Percentiles rank a stretch among this genome's conserved stretches.
phyloP scores from a whole-genome alignment of 805 yeast genomes.

The Yarrowia alimentaria region DNA sequence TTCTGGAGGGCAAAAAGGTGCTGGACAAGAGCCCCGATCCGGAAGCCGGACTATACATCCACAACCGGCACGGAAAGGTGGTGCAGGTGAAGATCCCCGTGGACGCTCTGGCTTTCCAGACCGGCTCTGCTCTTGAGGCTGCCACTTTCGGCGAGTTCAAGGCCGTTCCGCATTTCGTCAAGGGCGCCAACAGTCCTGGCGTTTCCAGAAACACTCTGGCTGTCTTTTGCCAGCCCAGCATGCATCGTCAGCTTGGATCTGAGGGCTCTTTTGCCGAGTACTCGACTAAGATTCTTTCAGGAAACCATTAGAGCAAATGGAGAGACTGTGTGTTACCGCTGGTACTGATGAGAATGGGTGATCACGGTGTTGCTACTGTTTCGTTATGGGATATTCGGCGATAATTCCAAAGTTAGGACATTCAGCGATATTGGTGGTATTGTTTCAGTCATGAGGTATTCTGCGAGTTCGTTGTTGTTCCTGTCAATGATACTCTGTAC shows the following conservation, averaged over 20 bases:
- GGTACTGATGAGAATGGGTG: too few relatives aligned
- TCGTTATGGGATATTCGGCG: too few relatives aligned
- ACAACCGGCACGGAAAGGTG: conserved; percentile 45
- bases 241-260: conserved; percentile 49
- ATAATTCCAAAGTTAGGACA: too few relatives aligned
- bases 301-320: conserved; percentile 41
- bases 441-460: too few relatives aligned
- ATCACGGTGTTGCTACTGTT: too few relatives aligned
- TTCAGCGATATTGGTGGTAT: too few relatives aligned
- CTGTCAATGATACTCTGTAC: too few relatives aligned
- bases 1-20: conserved; percentile 38
- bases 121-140: conserved; percentile 56
- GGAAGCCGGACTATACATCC: conserved; percentile 52
- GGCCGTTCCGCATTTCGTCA: conserved; percentile 60
- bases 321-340: neutral
- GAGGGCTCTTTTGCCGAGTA: conserved; percentile 51
- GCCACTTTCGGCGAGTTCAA: conserved; percentile 50
- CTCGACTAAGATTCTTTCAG: conserved; percentile 45
- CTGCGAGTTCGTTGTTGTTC: too few relatives aligned
- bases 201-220: conserved; percentile 57
- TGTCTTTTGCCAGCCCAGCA: conserved; percentile 59
- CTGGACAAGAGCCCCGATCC: conserved; percentile 44
- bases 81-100: conserved; percentile 54
- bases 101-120: conserved; percentile 59
- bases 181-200: conserved; percentile 42